phyloP scores from a whole-genome alignment of 345 rosid genomes.

The Eucalyptus lansdowneana region DNA sequence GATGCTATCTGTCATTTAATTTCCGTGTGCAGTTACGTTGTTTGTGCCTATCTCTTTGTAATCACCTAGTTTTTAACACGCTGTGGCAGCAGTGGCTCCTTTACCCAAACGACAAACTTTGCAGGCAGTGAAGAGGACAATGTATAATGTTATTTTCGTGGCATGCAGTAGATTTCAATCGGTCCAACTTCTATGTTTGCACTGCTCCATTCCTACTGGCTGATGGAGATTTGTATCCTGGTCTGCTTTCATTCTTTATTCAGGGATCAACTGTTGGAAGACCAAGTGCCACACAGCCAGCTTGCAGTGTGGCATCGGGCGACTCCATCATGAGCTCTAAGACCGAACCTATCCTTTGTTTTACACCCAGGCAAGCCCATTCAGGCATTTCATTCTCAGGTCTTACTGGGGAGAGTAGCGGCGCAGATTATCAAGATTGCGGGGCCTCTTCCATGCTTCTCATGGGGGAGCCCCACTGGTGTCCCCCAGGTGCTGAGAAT shows the following conservation, averaged over 20 bases:
- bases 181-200: background rate
- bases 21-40: background rate
- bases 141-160: background rate
- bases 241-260: background rate
- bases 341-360: slow-evolving; percentile 78
- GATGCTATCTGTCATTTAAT: background rate
- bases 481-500: slow-evolving; percentile 53
- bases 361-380: slow-evolving; percentile 35
- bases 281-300: slow-evolving; percentile 42
- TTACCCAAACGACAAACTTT: background rate
- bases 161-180: background rate
- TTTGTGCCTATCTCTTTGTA: background rate
- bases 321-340: slow-evolving; percentile 81
- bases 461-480: slow-evolving; percentile 88
- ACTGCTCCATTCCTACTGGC: background rate
- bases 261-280: slow-evolving; percentile 44
- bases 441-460: slow-evolving; percentile 70
- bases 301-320: slow-evolving; percentile 69
- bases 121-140: background rate
- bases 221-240: background rate
- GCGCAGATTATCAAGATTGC: slow-evolving; percentile 85
- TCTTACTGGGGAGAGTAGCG: slow-evolving; percentile 71
- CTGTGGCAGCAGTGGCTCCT: background rate
- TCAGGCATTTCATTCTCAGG: slow-evolving; percentile 88
- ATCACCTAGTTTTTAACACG: background rate